Percentiles rank a stretch among this genome's conserved stretches.
These are phyloP conservation scores for Colletotrichum tanaceti DNA, from an alignment of 2,329 filamentous ascomycete genomes.

Conservation along the genomic window DNA sequence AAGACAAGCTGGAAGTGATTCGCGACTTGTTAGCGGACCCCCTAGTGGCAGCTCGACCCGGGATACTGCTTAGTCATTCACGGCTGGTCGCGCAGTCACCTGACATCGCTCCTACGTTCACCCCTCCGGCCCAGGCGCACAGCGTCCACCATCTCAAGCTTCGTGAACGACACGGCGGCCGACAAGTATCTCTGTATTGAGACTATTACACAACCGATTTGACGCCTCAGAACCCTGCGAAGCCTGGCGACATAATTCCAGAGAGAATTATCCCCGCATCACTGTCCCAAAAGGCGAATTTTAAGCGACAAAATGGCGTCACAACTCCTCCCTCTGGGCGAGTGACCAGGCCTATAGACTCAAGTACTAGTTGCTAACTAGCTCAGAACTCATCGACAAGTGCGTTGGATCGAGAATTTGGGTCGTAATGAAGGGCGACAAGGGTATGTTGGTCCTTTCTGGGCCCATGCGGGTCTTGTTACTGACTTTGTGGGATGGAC, in stretches of 20 bases:
- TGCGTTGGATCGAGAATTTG: constrained; percentile 98
- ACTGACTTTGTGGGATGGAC: constrained; percentile 35
- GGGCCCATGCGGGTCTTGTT: not conserved
- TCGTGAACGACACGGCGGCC: constrained; percentile 17
- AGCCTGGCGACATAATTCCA: not conserved
- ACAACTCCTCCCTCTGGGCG: constrained; percentile 79
- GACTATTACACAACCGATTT: constrained; percentile 10
- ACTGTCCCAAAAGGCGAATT: not conserved
- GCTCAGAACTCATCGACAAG: constrained; percentile 94
- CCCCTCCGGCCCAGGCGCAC: constrained; percentile 18
- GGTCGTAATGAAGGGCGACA: constrained; percentile 99
- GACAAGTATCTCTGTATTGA: constrained; percentile 16
- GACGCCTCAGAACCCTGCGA: constrained; percentile 21
- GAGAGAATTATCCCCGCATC: not conserved
- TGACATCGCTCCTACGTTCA: constrained; percentile 43
- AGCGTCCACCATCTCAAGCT: constrained; percentile 30
- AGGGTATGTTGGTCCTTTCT: constrained; percentile 69
- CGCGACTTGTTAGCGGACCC: constrained; percentile 7
- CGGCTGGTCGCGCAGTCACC: constrained; percentile 47
- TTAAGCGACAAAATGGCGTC: constrained; percentile 68
- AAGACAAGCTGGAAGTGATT: constrained; percentile 3
- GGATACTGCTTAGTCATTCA: constrained; percentile 50
- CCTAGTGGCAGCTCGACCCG: constrained; percentile 27
- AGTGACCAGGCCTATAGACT: constrained; percentile 18
- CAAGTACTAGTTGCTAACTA: constrained; percentile 42